Base-by-base conservation (phyloP, 805 yeast species). In the Candida chilensis region DNA sequence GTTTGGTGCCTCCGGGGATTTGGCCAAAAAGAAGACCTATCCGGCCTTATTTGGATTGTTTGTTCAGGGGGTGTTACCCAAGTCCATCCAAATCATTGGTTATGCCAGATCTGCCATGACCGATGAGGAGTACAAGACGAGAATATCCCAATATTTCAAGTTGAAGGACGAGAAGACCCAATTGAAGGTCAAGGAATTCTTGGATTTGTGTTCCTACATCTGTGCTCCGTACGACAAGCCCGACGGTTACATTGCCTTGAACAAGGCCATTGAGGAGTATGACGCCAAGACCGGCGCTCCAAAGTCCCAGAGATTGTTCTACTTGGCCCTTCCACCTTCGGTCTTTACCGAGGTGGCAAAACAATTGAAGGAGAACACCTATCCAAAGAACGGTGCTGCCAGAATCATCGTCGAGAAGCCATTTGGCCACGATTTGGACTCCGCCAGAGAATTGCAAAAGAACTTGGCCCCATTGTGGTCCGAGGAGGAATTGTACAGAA, bases 361-460 rank as follows among this genome's bases (percentile, higher is more conserved):
- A 28, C 74, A 82, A 37, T 61, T 92, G 48, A 86, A 82, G 60
- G 60, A 72, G 42, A 55, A 71, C 47, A 72, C 74, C 40, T 83
- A 87, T 54, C 75, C 80, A 22, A 51, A 56, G 22, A 62, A 71
- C 31, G 95, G 95, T 31, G 48, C 67, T 32, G 76, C 86, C 21
- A 74, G 96, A 54, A 63, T 92, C 42, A 85, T 92, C 47, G 84
- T 92, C 32, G 98, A 92, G 63, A 92, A 92, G 66, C 98, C 98
- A 24, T 92, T 92, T 51, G 98, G 98, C 38, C 92, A 76, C 54
- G 97, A 92, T 54, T 71, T 92, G 45, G 71, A 68, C 37, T 67
- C 86, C 31, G 76, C 94, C 4, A 72, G 85, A 46, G 78, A 74
- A 44, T 65, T 92, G 50, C 96, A 87, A 63, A 48, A 60, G 33